Evolutionary conservation across 2,329 filamentous ascomycete species (phyloP).

Genomic region (Aaosphaeria pasadenensis): DNA sequence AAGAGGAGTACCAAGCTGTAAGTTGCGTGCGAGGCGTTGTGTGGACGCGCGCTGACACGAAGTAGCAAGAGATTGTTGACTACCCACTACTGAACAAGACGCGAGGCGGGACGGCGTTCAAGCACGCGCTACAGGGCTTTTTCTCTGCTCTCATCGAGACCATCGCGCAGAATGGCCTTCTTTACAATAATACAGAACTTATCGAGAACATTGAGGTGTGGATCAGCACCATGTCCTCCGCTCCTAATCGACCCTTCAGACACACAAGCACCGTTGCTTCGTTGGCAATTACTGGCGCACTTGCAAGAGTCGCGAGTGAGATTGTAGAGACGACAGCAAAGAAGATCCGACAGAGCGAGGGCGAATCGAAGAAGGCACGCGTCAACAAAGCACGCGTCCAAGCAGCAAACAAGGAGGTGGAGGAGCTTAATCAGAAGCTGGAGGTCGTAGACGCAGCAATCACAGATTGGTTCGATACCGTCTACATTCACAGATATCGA

Average conservation of each 20-base stretch:
- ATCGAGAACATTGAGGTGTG: constrained; percentile 88
- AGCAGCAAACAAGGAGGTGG: constrained; percentile 68
- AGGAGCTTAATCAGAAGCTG: constrained; percentile 67
- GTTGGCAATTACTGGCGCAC: constrained; percentile 71
- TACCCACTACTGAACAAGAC: constrained; percentile 87
- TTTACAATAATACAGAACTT: constrained; percentile 74
- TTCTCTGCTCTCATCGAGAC: constrained; percentile 73
- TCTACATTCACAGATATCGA: constrained; percentile 94
- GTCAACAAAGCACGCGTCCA: constrained; percentile 77
- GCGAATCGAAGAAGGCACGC: constrained; percentile 68
- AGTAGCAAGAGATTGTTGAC: constrained; percentile 72
- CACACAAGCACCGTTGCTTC: constrained; percentile 89
- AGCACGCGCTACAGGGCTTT: constrained; percentile 73
- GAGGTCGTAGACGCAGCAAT: constrained; percentile 69
- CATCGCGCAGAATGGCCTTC: constrained; percentile 74
- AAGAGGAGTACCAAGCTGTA: constrained; percentile 81
- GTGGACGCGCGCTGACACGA: constrained; percentile 9
- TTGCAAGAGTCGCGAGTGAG: constrained; percentile 70
- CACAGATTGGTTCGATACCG: constrained; percentile 83
- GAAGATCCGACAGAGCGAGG: constrained; percentile 73
- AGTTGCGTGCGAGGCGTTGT: constrained; percentile 20
- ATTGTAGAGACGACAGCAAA: constrained; percentile 72
- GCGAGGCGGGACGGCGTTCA: constrained; percentile 74
- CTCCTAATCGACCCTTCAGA: constrained; percentile 81
- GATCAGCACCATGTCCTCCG: constrained; percentile 88